These are phyloP conservation scores for Trichoderma guizhouense DNA, from an alignment of 2,329 filamentous ascomycete species.

Conservation along the genomic window DNA sequence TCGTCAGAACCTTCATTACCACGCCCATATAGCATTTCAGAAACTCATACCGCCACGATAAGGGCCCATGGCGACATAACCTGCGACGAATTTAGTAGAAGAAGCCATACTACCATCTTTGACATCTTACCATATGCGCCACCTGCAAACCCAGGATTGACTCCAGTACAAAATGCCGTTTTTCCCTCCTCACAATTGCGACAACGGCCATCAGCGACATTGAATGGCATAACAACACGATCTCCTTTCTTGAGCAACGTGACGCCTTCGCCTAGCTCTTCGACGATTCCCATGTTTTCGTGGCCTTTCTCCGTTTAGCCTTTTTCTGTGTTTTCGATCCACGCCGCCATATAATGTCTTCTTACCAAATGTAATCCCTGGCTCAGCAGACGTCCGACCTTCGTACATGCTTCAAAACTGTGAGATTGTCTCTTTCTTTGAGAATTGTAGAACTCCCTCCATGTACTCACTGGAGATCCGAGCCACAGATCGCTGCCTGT, in stretches of 20 bases:
- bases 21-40: not conserved
- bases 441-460: not conserved
- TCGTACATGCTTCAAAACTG: not conserved
- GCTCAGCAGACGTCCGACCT: not conserved
- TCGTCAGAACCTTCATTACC: not conserved
- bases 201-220: not conserved
- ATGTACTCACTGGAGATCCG: not conserved
- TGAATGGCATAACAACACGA: not conserved
- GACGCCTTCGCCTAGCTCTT: not conserved
- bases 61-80: not conserved
- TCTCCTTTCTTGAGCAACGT: not conserved
- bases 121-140: not conserved
- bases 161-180: not conserved
- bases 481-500: not conserved
- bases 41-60: not conserved
- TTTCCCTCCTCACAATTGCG: not conserved
- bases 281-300: not conserved
- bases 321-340: too few relatives aligned
- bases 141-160: not conserved
- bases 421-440: not conserved
- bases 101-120: not conserved
- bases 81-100: not conserved
- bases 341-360: not conserved
- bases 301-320: not conserved
- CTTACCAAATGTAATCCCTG: not conserved